Evolutionary conservation across 768 basidiomycete species (phyloP), one percentile per base, ranked within the genome.

Genomic region (Mycena filopes): DNA sequence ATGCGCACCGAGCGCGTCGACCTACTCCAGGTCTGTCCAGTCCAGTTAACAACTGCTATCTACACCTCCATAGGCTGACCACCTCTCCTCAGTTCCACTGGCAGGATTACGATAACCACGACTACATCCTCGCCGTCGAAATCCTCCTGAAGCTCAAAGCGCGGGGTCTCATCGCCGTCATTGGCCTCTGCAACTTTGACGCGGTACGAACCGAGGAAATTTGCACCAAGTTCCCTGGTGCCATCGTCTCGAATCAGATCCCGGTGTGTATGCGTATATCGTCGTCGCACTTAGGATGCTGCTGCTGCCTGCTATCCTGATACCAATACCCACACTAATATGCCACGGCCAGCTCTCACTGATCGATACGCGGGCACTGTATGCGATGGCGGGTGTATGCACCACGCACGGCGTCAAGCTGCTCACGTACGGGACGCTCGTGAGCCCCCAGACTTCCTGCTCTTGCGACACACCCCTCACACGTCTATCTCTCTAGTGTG

Each of bases 141-240:
- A 78, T 87, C 66, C 80, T 94, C 8, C 80, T 82, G 20, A 84
- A 88, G 64, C 76, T 94, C n/a, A 86, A 85, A 70, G 69, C 76
- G 2, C 84, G 88, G 58, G 88, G 87, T 4, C 73, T 84, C 65
- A 90, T 94, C 67, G 78, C 82, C 21, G 83, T 87, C 18, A 83
- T 95, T 26, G 93, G 93, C 3, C 80, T 95, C 45, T 91, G 90
- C 76, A 95, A 95, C 74, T 95, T 95, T 69, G 93, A 95, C 76
- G 77, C 92, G 0, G 82, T 84, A 47, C 83, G 85, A 50, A 91
- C 88, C 41, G 90, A 93, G 73, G 92, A 94, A 75, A 92, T 94
- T 55, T 95, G 94, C 76, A 86, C 89, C 18, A 83, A 86, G 49
- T 78, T 93, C 25, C 86, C 87, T 1, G 90, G 88, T 4, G 83